Percentiles rank a stretch among this genome's conserved stretches.
phyloP scores from a whole-genome alignment of 1,139 yeast genomes.

The Martiniozyma asiatica region DNA sequence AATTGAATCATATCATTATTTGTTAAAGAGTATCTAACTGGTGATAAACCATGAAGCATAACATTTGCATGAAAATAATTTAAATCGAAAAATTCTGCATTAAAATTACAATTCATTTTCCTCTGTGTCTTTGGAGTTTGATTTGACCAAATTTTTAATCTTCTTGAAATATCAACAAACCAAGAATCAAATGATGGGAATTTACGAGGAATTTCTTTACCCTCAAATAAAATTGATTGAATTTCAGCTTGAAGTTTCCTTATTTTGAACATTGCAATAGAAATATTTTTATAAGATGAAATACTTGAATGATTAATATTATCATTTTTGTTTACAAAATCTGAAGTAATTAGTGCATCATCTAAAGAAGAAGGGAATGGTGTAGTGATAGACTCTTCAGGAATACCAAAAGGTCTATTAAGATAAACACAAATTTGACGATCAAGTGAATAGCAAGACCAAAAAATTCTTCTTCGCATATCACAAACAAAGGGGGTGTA shows the following conservation, averaged over 20 bases:
- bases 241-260: conserved; percentile 70
- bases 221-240: conserved; percentile 59
- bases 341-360: conserved; percentile 42
- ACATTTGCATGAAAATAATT: conserved; percentile 70
- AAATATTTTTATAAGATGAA: conserved; percentile 59
- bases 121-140: conserved; percentile 43
- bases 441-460: conserved; percentile 84
- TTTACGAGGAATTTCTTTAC: conserved; percentile 55
- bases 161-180: conserved; percentile 34
- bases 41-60: conserved; percentile 66
- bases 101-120: conserved; percentile 67
- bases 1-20: conserved; percentile 43
- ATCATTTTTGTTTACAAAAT: conserved; percentile 14
- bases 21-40: conserved; percentile 46
- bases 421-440: conserved; percentile 64
- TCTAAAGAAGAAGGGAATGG: conserved; percentile 65
- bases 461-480: conserved; percentile 64
- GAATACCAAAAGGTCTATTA: conserved; percentile 65
- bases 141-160: conserved; percentile 42
- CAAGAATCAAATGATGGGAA: conserved; percentile 40
- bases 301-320: conserved; percentile 20
- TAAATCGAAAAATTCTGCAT: conserved; percentile 52
- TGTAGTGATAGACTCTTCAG: conserved; percentile 55
- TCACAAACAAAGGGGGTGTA: conserved; percentile 25
- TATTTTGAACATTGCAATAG: conserved; percentile 54